These are phyloP conservation scores for Metschnikowia cerradonensis DNA, from an alignment of 805 yeast genomes.

Conservation along the genomic window DNA sequence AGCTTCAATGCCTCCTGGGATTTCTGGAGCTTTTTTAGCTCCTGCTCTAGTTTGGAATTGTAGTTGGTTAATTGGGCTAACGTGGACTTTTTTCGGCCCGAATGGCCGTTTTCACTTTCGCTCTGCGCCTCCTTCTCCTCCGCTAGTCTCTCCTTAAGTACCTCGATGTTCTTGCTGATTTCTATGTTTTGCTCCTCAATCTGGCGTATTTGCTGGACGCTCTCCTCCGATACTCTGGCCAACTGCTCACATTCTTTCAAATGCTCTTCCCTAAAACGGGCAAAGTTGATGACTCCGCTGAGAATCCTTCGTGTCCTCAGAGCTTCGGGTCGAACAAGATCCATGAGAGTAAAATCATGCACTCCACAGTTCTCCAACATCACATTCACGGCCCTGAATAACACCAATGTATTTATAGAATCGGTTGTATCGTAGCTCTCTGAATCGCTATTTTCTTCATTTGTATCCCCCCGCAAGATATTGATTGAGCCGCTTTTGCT, in stretches of 20 bases:
- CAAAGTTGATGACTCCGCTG: constrained; percentile 83
- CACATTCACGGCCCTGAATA: constrained; percentile 56
- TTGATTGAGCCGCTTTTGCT: constrained; percentile 7
- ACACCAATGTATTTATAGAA: constrained; percentile 41
- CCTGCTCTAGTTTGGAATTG: constrained; percentile 55
- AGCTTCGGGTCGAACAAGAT: constrained; percentile 75
- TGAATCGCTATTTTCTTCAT: constrained; percentile 5
- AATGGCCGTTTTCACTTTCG: constrained; percentile 14
- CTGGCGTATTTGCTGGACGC: constrained; percentile 39
- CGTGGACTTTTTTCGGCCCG: constrained; percentile 29
- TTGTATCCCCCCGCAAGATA: constrained; percentile 4
- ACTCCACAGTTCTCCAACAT: constrained; percentile 73
- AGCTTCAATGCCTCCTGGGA: constrained; percentile 57
- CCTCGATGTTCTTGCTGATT: constrained; percentile 10
- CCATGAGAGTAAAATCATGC: constrained; percentile 69
- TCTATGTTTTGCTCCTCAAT: constrained; percentile 20
- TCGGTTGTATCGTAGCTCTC: constrained; percentile 31
- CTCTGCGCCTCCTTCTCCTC: constrained; percentile 38
- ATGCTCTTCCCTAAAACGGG: constrained; percentile 76
- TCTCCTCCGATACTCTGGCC: constrained; percentile 49
- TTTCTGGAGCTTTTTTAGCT: constrained; percentile 56
- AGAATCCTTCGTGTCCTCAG: constrained; percentile 57
- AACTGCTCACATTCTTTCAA: constrained; percentile 64
- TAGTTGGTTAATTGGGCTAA: constrained; percentile 40
- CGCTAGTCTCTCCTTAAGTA: constrained; percentile 20